A percentile compares a stretch with the other conserved stretches of the same genome.
phyloP scores from a whole-genome alignment of 345 rosid genomes.

The Nephelium lappaceum region DNA sequence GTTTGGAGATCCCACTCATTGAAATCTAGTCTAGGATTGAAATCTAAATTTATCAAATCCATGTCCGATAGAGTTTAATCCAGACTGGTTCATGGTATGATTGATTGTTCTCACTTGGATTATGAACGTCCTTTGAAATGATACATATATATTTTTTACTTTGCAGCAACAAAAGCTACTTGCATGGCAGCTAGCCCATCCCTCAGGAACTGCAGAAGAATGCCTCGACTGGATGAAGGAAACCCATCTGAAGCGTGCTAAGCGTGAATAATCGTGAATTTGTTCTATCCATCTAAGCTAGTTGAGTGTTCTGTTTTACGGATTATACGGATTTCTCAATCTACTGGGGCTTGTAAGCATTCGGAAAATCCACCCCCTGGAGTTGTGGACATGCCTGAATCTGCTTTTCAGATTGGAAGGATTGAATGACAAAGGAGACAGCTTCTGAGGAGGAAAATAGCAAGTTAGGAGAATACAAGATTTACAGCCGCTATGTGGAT shows the following conservation, averaged over 20 bases:
- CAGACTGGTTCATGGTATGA: neutral
- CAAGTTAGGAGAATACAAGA: neutral
- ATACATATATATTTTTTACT: slow-evolving; percentile 15
- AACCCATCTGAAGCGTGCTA: slow-evolving; percentile 61
- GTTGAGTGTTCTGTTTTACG: neutral
- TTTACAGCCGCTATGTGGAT: no score
- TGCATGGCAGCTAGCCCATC: slow-evolving; percentile 87
- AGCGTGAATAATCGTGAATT: slow-evolving; percentile 37
- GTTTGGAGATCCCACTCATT: neutral
- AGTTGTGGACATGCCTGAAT: neutral
- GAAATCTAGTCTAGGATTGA: neutral
- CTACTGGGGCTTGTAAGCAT: neutral
- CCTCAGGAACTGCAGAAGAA: slow-evolving; percentile 67
- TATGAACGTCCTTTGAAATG: neutral
- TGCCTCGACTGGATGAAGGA: slow-evolving; percentile 92
- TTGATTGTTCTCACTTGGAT: neutral
- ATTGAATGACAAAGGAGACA: neutral
- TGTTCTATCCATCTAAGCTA: neutral
- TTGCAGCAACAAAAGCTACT: slow-evolving; percentile 79
- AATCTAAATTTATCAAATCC: neutral
- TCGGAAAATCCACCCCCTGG: neutral
- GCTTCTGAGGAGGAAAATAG: neutral
- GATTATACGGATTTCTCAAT: neutral
- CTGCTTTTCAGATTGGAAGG: neutral
- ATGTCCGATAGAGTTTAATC: neutral